phyloP scores from a whole-genome alignment of 2,329 filamentous ascomycete genomes.

The Aspergillus quadricinctus region DNA sequence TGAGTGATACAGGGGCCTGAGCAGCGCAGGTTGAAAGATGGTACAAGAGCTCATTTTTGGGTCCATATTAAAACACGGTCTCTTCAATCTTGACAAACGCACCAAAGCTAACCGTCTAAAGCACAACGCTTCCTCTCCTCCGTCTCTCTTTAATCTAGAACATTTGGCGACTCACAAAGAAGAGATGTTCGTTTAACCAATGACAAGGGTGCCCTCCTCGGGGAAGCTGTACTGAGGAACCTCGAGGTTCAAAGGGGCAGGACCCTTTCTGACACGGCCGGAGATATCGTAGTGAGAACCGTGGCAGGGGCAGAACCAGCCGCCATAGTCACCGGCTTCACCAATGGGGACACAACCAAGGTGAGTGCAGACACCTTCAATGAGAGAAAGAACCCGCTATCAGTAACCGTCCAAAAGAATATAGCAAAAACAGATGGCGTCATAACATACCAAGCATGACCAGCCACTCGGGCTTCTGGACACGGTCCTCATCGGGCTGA shows the following conservation, averaged over 20 bases:
- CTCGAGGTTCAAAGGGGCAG: constrained; percentile 95
- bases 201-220: constrained; percentile 80
- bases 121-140: constrained; percentile 14
- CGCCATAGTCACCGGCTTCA: constrained; percentile 95
- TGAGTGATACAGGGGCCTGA: constrained; percentile 15
- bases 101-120: constrained; percentile 32
- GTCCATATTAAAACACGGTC: constrained; percentile 39
- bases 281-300: constrained; percentile 99
- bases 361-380: constrained; percentile 93
- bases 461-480: constrained; percentile 98
- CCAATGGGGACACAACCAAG: constrained; percentile 98
- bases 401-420: neutral
- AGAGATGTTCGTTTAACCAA: constrained; percentile 65
- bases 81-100: constrained; percentile 34
- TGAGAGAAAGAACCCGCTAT: neutral
- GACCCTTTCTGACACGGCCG: constrained; percentile 94
- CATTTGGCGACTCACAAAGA: constrained; percentile 4
- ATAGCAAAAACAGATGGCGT: neutral
- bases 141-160: neutral
- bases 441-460: constrained; percentile 80
- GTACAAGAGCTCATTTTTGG: constrained; percentile 28
- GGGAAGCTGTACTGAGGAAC: constrained; percentile 90
- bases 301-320: constrained; percentile 99
- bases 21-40: constrained; percentile 11
- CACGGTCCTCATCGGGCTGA: constrained; percentile 83